phyloP scores from a whole-genome alignment of 2,329 filamentous ascomycete genomes.

The Colletotrichum neosansevieriae region DNA sequence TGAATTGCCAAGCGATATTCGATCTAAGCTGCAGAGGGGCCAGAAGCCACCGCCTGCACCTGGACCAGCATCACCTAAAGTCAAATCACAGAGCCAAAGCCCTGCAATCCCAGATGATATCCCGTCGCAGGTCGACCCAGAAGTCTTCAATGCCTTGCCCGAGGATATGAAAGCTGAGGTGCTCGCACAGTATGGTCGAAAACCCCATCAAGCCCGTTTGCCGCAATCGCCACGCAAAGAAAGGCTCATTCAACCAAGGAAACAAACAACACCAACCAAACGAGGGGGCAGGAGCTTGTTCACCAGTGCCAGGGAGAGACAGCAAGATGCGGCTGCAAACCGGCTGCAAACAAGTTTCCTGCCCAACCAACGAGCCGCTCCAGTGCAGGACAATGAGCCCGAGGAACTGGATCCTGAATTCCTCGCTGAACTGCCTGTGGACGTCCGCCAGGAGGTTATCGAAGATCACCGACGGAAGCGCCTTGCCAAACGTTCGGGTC shows the following conservation, averaged over 20 bases:
- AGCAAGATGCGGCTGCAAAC: constrained; percentile 66
- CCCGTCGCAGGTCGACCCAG: constrained; percentile 86
- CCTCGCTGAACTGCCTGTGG: constrained; percentile 84
- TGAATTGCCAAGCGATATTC: constrained; percentile 86
- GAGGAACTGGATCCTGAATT: constrained; percentile 77
- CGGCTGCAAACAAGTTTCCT: constrained; percentile 82
- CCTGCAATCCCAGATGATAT: constrained; percentile 56
- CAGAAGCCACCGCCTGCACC: constrained; percentile 41
- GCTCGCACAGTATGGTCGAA: constrained; percentile 74
- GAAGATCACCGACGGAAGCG: constrained; percentile 76
- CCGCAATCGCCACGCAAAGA: constrained; percentile 68
- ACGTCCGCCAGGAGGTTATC: constrained; percentile 82
- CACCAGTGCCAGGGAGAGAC: constrained; percentile 61
- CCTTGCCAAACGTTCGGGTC: constrained; percentile 67
- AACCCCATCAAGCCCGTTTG: constrained; percentile 49
- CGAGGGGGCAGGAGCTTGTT: constrained; percentile 63
- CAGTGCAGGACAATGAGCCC: constrained; percentile 49
- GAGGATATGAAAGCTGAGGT: constrained; percentile 89
- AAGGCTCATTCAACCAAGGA: constrained; percentile 63
- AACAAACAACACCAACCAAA: constrained; percentile 74
- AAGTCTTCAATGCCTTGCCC: constrained; percentile 85
- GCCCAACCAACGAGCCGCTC: constrained; percentile 50
- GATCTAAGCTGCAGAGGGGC: constrained; percentile 69
- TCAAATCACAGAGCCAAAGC: constrained; percentile 56
- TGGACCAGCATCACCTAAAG: constrained; percentile 47